Evolutionary conservation across 371 early-diverging fungal species (phyloP).

Genomic region (Mortierella sp.): DNA sequence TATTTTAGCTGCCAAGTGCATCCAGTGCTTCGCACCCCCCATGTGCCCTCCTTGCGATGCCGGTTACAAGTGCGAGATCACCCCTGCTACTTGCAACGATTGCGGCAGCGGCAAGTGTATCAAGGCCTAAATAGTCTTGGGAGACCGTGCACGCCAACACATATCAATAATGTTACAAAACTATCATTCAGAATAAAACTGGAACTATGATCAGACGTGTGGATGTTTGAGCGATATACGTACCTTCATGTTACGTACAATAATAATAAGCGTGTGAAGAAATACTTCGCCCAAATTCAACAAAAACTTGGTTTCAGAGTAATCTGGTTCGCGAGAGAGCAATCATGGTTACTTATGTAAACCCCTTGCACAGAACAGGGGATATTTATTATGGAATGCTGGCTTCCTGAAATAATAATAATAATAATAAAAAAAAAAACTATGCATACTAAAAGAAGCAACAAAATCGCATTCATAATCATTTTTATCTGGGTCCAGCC

Average conservation of each 20-base stretch:
- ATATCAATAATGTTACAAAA: too few relatives aligned
- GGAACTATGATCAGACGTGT: too few relatives aligned
- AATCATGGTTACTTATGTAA: too few relatives aligned
- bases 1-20: background rate
- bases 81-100: constrained; percentile 21
- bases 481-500: background rate
- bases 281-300: constrained; percentile 18
- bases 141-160: too few relatives aligned
- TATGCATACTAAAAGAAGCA: background rate
- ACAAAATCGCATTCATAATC: background rate
- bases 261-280: too few relatives aligned
- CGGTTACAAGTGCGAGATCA: constrained; percentile 23
- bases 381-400: background rate
- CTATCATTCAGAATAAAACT: too few relatives aligned
- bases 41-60: constrained; percentile 26
- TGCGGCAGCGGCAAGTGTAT: constrained; percentile 31
- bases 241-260: too few relatives aligned
- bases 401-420: background rate
- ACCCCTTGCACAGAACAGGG: too few relatives aligned
- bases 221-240: too few relatives aligned
- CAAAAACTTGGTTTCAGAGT: background rate
- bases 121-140: background rate
- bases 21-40: constrained; percentile 41
- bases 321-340: too few relatives aligned
- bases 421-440: background rate